phyloP scores from a whole-genome alignment of 2,329 filamentous ascomycete genomes.

The Epichloe bromicola region DNA sequence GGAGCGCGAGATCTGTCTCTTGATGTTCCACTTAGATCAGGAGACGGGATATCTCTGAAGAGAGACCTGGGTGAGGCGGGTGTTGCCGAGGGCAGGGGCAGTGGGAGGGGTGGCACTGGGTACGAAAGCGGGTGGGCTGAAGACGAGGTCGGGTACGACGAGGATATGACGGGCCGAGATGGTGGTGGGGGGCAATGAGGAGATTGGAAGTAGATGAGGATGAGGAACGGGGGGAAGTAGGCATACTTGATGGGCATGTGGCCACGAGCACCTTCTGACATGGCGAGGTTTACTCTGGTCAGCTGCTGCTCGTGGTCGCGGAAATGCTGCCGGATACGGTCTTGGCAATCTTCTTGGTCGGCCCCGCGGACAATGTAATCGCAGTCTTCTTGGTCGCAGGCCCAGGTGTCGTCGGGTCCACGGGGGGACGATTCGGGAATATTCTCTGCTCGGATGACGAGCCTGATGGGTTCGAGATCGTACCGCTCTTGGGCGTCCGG shows the following conservation, averaged over 20 bases:
- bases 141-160: not conserved
- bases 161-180: not conserved
- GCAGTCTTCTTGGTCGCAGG: constrained; percentile 52
- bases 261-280: constrained; percentile 42
- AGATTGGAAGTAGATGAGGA: constrained; percentile 17
- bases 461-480: constrained; percentile 20
- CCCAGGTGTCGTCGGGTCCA: constrained; percentile 52
- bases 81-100: not conserved
- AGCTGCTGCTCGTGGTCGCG: constrained; percentile 44
- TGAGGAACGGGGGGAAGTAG: constrained; percentile 21
- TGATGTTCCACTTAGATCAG: constrained; percentile 10
- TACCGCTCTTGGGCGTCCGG: constrained; percentile 7
- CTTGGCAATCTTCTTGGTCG: constrained; percentile 40
- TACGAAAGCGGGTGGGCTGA: not conserved
- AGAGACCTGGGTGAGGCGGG: not conserved
- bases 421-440: constrained; percentile 36
- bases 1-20: constrained; percentile 12
- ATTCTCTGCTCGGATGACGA: constrained; percentile 36
- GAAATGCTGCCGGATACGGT: constrained; percentile 47
- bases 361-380: constrained; percentile 49
- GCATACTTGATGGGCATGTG: constrained; percentile 45
- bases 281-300: constrained; percentile 35
- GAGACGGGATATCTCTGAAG: not conserved
- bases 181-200: constrained; percentile 2
- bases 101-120: not conserved